Evolutionary conservation across 305 asterid genomes (phyloP), one percentile per base, ranked within the genome.

Genomic region (Rubia occidens): DNA sequence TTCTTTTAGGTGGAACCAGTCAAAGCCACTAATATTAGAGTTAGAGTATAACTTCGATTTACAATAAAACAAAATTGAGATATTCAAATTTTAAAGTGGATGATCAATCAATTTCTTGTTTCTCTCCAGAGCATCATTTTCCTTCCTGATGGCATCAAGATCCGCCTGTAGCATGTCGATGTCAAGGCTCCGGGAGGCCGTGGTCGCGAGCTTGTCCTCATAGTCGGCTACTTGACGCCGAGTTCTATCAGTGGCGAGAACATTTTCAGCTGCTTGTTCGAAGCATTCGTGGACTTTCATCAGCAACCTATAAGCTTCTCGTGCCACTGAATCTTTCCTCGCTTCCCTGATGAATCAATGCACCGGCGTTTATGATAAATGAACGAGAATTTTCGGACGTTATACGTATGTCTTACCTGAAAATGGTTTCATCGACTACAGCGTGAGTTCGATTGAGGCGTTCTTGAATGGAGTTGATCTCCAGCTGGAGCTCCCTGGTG

Each of bases 401-500:
- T 32, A 32, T 32, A 4, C 3, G 37, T 3, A 32, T 32, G 37
- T 51, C 37, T 13, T 77, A 90, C 96, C 96, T 84, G 86, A 85
- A 91, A 40, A 86, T 72, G 26, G 81, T 87, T 78, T 89, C 96
- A 68, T 85, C 85, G 39, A 86, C 89, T 67, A 87, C 78, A 37
- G 88, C 87, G 72, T 82, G 84, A 75, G 91, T 87, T 76, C 93
- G 86, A 82, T 78, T 77, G 64, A 87, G 92, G 68, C 97, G 86
- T 71, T 90, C 97, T 72, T 85, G 95, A 73, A 87, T 82, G 68
- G 84, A 80, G 76, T 91, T 89, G 72, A 89, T 89, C 83, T 87
- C 96, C 71, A 91, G 74, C 80, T 87, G 95, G 76, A 89, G 92
- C 78, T 86, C 96, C 80, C 95, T 79, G 2, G 94, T 91, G 49